Base-by-base conservation (phyloP, 352 stramenopile genomes). In the Phytophthora hibernalis region DNA sequence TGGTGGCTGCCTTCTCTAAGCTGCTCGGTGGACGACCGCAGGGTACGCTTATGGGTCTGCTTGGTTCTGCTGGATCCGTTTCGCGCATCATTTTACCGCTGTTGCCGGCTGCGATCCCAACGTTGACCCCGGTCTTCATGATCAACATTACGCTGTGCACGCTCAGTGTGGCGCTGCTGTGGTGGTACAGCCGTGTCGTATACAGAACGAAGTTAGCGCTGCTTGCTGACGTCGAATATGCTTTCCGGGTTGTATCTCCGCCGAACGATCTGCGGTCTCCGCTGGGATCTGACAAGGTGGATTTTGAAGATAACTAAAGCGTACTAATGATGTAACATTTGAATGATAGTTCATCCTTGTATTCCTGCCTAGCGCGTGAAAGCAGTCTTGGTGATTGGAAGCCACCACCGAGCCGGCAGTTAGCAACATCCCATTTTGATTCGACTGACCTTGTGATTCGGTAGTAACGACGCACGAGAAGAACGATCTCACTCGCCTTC, bases 1-100 rank as follows among this genome's bases (percentile, higher is more conserved):
- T 87, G 13, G 77, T 94, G 12, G 82, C 84, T 18, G 84, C 86
- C 2, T 94, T 92, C 49, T 92, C 84, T 30, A 92, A 92, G 52
- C 52, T 93, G n/a, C 73, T 95, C 15, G 86, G 84, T 18, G 77
- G 80, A 26, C 79, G 85, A 21, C 86, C 85, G 5, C 86, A 95
- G 65, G 86, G 86, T 38, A 95, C 84, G 33, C 74, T 92, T 16
- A 95, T 95, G 86, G 86, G 84, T 1, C 65, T 93, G 45, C 74
- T 95, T 0, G 86, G 86, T 0, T 93, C 86, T 16, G 83, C 86
- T 5, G 84, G 76, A 6, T 95, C 86, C 0, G 69, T 92, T 10
- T 91, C 82, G 55, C 84, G 86, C 12, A 95, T 93, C 52, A 72
- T 95, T 28, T 60, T 95, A 20, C 86, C 86, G 22, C 71, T 95